These are phyloP conservation scores for Apiosordaria backusii DNA, from an alignment of 495 filamentous ascomycete species.

Conservation along the genomic window DNA sequence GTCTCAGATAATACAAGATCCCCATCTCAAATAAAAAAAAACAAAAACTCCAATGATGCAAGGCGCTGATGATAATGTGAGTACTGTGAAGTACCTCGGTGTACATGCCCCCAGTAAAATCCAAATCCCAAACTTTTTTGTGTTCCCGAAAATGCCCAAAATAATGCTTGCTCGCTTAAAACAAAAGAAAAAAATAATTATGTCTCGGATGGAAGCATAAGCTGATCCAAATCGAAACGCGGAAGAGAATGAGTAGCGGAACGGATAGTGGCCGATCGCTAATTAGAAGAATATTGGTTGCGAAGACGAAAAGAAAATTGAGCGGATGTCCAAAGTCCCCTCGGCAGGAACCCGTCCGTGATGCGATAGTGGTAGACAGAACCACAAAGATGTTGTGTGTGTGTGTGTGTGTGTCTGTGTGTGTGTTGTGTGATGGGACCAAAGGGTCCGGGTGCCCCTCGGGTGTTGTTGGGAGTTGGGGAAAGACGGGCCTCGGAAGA, in stretches of 20 bases:
- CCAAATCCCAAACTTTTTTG: conserved; percentile 2
- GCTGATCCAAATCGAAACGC: not conserved
- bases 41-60: conserved; percentile 1
- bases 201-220: conserved; percentile 3
- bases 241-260: not conserved
- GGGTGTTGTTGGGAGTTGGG: not conserved
- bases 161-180: not conserved
- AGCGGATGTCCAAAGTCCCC: conserved; percentile 1
- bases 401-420: not conserved
- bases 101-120: not conserved
- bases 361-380: not conserved
- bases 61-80: not conserved
- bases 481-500: not conserved
- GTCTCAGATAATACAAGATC: not conserved
- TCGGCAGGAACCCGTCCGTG: conserved; percentile 2
- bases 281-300: not conserved
- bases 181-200: conserved; percentile 3
- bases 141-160: conserved; percentile 3
- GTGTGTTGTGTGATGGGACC: not conserved
- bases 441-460: not conserved
- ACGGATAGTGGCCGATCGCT: not conserved
- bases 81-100: not conserved
- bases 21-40: conserved; percentile 5
- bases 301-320: not conserved
- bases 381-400: not conserved